Conservation (phyloP, 2,329 filamentous ascomycete species). For the Beauveria sp. region DNA sequence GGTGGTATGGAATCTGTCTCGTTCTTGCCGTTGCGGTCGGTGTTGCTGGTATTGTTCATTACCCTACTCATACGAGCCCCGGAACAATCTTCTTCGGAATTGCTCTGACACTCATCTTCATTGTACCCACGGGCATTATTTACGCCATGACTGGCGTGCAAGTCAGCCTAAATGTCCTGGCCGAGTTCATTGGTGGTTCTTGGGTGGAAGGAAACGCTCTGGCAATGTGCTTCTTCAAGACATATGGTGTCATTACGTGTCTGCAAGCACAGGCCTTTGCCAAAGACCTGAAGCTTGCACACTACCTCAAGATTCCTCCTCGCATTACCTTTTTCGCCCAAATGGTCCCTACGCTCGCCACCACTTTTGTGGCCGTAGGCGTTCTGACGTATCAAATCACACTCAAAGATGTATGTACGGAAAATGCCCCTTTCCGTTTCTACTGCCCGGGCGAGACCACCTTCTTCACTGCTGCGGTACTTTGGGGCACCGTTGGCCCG, state of each 20-base stretch:
- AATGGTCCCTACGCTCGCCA: slow-evolving; percentile 35
- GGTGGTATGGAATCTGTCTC: slow-evolving; percentile 33
- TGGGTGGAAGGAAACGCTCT: slow-evolving; percentile 28
- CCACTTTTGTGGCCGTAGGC: slow-evolving; percentile 38
- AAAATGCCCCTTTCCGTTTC: slow-evolving; percentile 27
- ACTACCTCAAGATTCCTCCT: slow-evolving; percentile 43
- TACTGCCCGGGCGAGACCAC: slow-evolving; percentile 29
- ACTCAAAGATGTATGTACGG: slow-evolving; percentile 30
- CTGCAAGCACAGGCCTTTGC: slow-evolving; percentile 21
- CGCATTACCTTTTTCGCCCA: slow-evolving; percentile 40
- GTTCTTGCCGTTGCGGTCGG: slow-evolving; percentile 27
- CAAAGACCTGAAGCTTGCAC: slow-evolving; percentile 42
- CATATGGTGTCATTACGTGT: slow-evolving; percentile 28
- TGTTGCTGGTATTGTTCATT: slow-evolving; percentile 30
- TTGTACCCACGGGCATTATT: slow-evolving; percentile 35
- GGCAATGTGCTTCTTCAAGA: slow-evolving; percentile 24
- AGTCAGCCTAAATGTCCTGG: slow-evolving; percentile 30
- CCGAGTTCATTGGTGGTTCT: slow-evolving; percentile 36
- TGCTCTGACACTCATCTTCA: slow-evolving; percentile 30
- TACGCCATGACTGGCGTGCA: slow-evolving; percentile 39
- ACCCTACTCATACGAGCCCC: slow-evolving; percentile 33
- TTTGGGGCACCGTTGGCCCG: slow-evolving; percentile 46
- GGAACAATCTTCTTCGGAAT: slow-evolving; percentile 35
- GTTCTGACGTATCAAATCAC: slow-evolving; percentile 32
- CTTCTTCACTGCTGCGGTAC: slow-evolving; percentile 31